These are phyloP conservation scores for Corylus americana DNA, from an alignment of 306 rosid species.

Conservation along the genomic window DNA sequence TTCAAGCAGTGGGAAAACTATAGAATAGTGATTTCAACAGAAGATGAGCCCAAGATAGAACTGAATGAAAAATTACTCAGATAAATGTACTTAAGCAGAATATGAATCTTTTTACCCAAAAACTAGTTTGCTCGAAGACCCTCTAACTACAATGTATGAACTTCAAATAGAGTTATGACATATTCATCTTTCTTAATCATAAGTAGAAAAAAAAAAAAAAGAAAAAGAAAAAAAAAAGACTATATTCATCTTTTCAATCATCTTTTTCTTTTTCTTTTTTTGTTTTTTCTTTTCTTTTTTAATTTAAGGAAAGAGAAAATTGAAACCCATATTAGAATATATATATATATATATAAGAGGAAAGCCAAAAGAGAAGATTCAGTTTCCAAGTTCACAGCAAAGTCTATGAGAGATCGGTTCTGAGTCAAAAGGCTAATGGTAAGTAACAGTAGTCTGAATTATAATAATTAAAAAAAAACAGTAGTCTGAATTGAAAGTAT, in stretches of 20 bases:
- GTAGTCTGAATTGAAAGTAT: background rate
- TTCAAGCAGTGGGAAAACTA: background rate
- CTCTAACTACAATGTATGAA: background rate
- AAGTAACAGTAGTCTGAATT: background rate
- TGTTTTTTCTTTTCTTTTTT: background rate
- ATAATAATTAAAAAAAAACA: background rate
- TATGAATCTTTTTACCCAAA: background rate
- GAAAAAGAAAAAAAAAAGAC: no score
- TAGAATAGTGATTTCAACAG: background rate
- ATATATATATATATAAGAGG: background rate
- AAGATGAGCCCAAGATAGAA: background rate
- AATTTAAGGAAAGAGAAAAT: background rate
- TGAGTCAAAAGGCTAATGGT: background rate
- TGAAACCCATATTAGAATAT: background rate
- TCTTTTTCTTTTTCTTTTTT: no score
- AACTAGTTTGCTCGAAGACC: background rate
- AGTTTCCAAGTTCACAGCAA: background rate
- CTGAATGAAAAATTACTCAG: background rate
- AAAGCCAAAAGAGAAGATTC: background rate
- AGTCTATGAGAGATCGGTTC: background rate
- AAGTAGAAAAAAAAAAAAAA: background rate
- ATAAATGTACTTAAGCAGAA: background rate
- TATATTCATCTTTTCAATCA: no score
- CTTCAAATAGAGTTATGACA: background rate
- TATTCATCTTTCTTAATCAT: background rate